Conservation (phyloP, 257 asterid genomes). For the Solanum peruvianum region DNA sequence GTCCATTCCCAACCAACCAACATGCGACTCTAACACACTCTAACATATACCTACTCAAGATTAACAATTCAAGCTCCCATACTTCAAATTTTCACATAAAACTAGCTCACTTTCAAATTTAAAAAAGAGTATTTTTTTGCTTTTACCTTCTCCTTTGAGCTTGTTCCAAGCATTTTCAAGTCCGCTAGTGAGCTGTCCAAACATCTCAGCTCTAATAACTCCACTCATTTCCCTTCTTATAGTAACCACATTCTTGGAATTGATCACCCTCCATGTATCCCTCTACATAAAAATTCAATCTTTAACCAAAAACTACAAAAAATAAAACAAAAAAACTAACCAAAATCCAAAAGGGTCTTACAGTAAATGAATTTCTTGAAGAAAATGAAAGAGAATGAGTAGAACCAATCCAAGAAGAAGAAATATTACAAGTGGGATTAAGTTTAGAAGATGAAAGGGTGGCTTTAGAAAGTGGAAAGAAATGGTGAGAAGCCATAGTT, state of each 20-base stretch:
- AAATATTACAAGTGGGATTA: not conserved
- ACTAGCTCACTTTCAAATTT: not conserved
- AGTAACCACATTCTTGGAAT: conserved; percentile 16
- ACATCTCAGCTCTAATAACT: conserved; percentile 80
- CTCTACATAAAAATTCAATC: conserved; percentile 25
- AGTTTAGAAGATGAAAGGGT: conserved; percentile 1
- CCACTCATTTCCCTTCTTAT: conserved; percentile 30
- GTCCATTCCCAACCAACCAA: not conserved
- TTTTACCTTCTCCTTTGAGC: conserved; percentile 92
- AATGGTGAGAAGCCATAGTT: conserved; percentile 57
- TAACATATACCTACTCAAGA: not conserved
- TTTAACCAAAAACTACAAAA: not conserved
- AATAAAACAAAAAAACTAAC: not conserved
- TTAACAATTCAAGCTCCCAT: not conserved
- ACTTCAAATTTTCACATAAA: not conserved
- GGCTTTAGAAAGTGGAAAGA: conserved; percentile 19
- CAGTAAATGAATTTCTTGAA: conserved; percentile 49
- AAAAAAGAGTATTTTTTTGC: not conserved
- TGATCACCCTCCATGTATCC: conserved; percentile 55
- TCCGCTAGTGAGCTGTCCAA: conserved; percentile 86
- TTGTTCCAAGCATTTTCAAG: conserved; percentile 93
- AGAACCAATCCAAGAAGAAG: conserved; percentile 27
- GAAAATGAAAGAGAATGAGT: conserved; percentile 39
- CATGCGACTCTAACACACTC: not conserved
- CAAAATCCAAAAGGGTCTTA: conserved; percentile 5